Percentiles rank a stretch among this genome's conserved stretches.
Evolutionary conservation across 768 basidiomycete genomes (phyloP).

Genomic region (Leccinum fibrillosum): DNA sequence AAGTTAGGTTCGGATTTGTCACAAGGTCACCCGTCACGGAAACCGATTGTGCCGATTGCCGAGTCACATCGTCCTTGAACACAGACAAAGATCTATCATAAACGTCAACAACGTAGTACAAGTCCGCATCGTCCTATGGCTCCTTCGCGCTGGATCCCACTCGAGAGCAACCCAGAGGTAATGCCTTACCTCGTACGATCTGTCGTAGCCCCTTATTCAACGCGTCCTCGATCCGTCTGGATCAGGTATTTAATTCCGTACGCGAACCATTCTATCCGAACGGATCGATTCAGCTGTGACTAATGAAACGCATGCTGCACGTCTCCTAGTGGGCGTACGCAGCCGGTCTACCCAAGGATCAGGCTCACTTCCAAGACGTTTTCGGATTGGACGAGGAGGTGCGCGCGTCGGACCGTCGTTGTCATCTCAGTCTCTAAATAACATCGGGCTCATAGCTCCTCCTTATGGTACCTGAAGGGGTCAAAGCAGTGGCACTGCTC

Average conservation of each 20-base stretch:
- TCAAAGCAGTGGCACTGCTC: constrained; percentile 80
- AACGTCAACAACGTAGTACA: neutral
- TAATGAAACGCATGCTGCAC: neutral
- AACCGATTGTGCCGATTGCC: neutral
- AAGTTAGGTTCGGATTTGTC: neutral
- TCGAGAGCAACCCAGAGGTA: constrained; percentile 73
- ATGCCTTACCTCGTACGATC: neutral
- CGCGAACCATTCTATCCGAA: constrained; percentile 1
- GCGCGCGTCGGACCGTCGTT: constrained; percentile 3
- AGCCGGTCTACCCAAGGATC: constrained; percentile 54
- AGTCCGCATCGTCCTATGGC: constrained; percentile 14
- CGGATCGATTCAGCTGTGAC: neutral
- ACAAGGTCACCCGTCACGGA: neutral
- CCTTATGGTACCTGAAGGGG: constrained; percentile 63
- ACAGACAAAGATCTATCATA: neutral
- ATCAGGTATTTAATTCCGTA: constrained; percentile 32
- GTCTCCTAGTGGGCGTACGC: constrained; percentile 62
- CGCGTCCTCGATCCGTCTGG: neutral
- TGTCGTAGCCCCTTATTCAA: constrained; percentile 5
- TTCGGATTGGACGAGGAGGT: constrained; percentile 73
- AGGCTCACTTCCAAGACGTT: constrained; percentile 62
- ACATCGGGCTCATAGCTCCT: constrained; percentile 50
- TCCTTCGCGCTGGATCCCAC: constrained; percentile 63
- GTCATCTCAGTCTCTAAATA: neutral
- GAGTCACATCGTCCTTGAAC: neutral